Evolutionary conservation across 306 rosid genomes (phyloP).

Genomic region (Lablab purpureus): DNA sequence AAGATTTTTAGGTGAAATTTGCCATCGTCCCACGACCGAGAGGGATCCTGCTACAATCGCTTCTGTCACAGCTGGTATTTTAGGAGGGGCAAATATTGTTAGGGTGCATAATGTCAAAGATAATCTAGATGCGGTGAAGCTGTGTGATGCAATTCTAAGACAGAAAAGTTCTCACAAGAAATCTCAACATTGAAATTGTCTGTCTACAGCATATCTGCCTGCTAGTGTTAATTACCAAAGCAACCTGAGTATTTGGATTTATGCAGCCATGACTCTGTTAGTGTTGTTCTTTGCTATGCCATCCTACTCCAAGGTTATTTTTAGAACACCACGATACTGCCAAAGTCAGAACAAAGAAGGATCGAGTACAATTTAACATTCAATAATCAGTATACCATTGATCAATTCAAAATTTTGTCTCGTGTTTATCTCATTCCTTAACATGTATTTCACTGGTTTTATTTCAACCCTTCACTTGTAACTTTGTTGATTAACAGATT

Average conservation of each 20-base stretch:
- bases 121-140: slow-evolving; percentile 76
- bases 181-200: slow-evolving; percentile 35
- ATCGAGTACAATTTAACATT: slow-evolving; percentile 11
- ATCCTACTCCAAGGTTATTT: slow-evolving; percentile 30
- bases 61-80: slow-evolving; percentile 65
- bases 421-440: slow-evolving; percentile 24
- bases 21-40: slow-evolving; percentile 62
- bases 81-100: slow-evolving; percentile 84
- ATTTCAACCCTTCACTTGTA: slow-evolving; percentile 8
- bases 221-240: not conserved
- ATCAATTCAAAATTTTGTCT: not conserved
- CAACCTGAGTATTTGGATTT: slow-evolving; percentile 11
- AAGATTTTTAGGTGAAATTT: slow-evolving; percentile 78
- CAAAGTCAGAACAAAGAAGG: slow-evolving; percentile 1
- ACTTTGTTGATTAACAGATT: slow-evolving; percentile 29
- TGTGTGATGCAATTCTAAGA: slow-evolving; percentile 78
- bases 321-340: slow-evolving; percentile 21
- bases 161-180: slow-evolving; percentile 48
- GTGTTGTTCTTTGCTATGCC: slow-evolving; percentile 1
- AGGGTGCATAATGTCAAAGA: slow-evolving; percentile 91
- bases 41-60: slow-evolving; percentile 92
- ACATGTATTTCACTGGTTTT: slow-evolving; percentile 24
- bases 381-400: not conserved
- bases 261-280: not conserved
- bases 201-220: not conserved